Base-by-base conservation (phyloP, 257 asterid species). In the Thymus mandschuricus region DNA sequence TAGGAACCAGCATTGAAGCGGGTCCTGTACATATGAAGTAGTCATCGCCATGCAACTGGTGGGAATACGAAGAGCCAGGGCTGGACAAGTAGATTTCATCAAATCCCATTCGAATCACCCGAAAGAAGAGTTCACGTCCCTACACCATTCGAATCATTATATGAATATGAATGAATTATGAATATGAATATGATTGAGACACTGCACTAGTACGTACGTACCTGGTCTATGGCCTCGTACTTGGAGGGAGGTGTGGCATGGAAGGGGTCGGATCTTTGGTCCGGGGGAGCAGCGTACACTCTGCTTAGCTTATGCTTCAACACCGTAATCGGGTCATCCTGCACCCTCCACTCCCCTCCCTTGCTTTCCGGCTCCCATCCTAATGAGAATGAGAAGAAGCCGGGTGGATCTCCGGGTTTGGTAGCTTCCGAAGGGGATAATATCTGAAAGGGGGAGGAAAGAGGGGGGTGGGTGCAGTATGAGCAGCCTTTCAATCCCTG, bases 11-110 rank as follows among this genome's bases (percentile, higher is more conserved):
- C 80, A 89, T 52, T 3, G 98, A 83, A 15, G 88, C 89, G 10
- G 96, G 95, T 33, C 98, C 98, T 2, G 96, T 86, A 68, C 98
- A 92, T 73, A 86, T 76, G 52, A 87, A 92, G 59, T 86, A 87
- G 35, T 84, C 96, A 28, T 64, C 73, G 4, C 93, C 89, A 60
- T 85, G 84, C 71, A 80, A 86, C 5, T 81, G 68, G 0, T 81
- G 68, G 0, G 85, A 83, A 9, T 43, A 43, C 11, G 48, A 43
- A 0, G 48, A 43, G 11, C 48, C 48, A 1, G 48, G 48, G 48
- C 48, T 43, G 2, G 48, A 43, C 48, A 43, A 43, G 8, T 43
- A 43, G 1, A 43, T 43, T 9, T 43, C 98, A 28, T 89, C 89
- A 58, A 79, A 92, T 3, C 96, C 98, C 89, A 92, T 86, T 60